Base-by-base conservation (phyloP, 352 stramenopile genomes). In the Peronosclerospora sorghi region DNA sequence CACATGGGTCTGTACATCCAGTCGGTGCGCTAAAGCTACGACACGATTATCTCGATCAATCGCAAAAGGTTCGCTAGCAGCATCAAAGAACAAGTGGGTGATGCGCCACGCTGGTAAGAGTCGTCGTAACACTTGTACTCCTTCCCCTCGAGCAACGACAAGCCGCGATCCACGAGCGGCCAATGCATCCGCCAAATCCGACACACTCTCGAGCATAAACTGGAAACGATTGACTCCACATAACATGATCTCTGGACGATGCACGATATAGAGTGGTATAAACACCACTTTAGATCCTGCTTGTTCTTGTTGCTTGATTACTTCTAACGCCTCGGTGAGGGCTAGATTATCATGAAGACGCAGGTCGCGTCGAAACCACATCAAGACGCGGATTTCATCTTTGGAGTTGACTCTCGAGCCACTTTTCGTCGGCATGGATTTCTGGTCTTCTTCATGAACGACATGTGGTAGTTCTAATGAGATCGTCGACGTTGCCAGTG, bases 341-440 rank as follows among this genome's bases (percentile, higher is more conserved):
- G 82, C 80, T 19, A 94, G 73, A 62, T 98, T 98, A 67, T 98
- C 95, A 60, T 97, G 87, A 38, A 98, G 59, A 40, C 94, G 72
- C 46, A 98, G 57, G 43, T 94, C 89, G 48, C 97, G 97, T 3
- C 94, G 83, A 57, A 98, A 97, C 94, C 94, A 98, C 30, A 87
- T 51, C 27, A 87, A 55, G 20, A 62, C 48, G 21, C 49, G 54
- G 26, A 60, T 88, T 8, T 48, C 48, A 0, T 50, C 34, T 18
- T n/a, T 9, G 20, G 21, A 32, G 6, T 13, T 12, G 17, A 21
- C 37, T 54, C 17, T 29, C 15, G 29, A 24, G 30, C 18, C 15
- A 19, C 43, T 41, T 41, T 53, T 41, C 20, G 13, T 19, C 14
- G 26, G 13, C 45, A 36, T 15, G 2, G 36, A 8, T 21, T 49